phyloP scores from a whole-genome alignment of 2,329 filamentous ascomycete species.

The Didymella glomerata region DNA sequence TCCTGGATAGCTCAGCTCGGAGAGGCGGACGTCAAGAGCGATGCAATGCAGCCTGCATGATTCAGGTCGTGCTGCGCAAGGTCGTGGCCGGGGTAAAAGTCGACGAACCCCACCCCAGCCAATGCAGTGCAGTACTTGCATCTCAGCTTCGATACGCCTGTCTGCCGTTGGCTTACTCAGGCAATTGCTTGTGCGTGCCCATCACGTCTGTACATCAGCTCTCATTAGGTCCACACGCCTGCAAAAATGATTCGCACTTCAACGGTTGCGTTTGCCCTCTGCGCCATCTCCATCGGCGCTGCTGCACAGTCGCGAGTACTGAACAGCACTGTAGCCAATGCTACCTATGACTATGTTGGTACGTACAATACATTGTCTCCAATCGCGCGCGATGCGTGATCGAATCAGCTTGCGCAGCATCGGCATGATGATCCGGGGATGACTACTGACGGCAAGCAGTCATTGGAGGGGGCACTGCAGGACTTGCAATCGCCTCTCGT shows the following conservation, averaged over 20 bases:
- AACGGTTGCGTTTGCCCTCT: background rate
- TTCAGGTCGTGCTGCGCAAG: background rate
- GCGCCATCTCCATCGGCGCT: background rate
- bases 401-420: background rate
- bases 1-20: background rate
- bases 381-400: background rate
- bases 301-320: background rate
- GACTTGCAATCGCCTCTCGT: slow-evolving; percentile 37
- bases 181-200: background rate
- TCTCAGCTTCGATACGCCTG: background rate
- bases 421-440: background rate
- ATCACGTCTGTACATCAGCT: background rate
- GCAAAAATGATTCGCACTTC: background rate
- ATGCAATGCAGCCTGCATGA: background rate
- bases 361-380: background rate
- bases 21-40: background rate
- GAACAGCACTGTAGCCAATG: background rate
- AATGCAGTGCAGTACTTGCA: background rate
- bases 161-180: background rate
- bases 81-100: background rate
- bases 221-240: background rate
- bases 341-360: background rate
- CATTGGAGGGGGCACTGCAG: slow-evolving; percentile 42
- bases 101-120: background rate
- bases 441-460: slow-evolving; percentile 19